Evolutionary conservation across 768 basidiomycete genomes (phyloP), one percentile per base, ranked within the genome.

Genomic region (Boletus reticuloceps): DNA sequence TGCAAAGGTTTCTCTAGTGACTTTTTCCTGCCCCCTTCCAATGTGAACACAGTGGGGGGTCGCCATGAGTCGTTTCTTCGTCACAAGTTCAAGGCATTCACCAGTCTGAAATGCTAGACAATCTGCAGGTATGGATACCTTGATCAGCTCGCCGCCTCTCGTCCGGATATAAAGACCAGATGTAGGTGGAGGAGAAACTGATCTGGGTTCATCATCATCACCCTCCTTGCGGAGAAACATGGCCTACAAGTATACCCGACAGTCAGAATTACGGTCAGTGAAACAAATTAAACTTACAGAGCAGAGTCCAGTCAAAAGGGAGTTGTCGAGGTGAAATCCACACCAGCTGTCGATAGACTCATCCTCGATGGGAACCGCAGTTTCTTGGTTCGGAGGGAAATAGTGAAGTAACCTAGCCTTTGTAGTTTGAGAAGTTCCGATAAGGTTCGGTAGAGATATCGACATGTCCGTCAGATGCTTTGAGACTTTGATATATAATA

Each of bases 381-480:
- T 63, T 44, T 73, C 78, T 2, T 79, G 68, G 27, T 79, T 65
- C 11, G 86, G 84, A 16, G 96, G 90, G 64, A 94, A 99, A 71
- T 99, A 99, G 67, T 99, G 96, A n/a, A 99, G 77, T 13, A 99
- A 80, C 32, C 97, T 83, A 4, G 92, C 96, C 70, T 98, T 98
- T 38, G 84, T 89, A 6, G 90, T 92, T 63, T 89, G 86, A 9
- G 91, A 91, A 4, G 80, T 78, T 17, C 77, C 71, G 65, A 98
- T 89, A 47, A 99, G 73, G 16, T 81, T 70, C 8, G 84, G 79
- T 22, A 98, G 74, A 10, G 90, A 88, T 44, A 89, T 62, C 0
- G 83, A 83, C 51, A 59, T 57, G 68, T 91, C 88, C 3, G 77
- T 76, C 41, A 92, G 68, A 58, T 89, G 80, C 36, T 84, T 72